Conservation (phyloP, 2,329 filamentous ascomycete genomes). For the Trichoderma brevicompactum region DNA sequence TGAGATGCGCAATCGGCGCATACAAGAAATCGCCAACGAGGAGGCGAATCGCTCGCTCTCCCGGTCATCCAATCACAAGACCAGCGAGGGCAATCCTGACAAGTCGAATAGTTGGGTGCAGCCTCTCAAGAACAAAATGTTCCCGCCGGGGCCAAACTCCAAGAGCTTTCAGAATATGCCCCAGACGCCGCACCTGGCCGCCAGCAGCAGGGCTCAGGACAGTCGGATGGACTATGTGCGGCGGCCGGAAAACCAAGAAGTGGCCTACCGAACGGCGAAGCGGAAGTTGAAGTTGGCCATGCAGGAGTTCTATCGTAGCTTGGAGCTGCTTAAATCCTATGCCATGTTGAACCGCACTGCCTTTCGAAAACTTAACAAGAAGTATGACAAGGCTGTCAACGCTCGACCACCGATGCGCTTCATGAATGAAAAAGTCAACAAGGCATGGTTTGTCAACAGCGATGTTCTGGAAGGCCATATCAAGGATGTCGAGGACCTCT, state of each 20-base stretch:
- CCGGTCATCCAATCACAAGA: not conserved
- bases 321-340: slow-evolving; percentile 92
- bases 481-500: slow-evolving; percentile 82
- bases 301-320: slow-evolving; percentile 88
- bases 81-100: slow-evolving; percentile 37
- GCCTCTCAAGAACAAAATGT: slow-evolving; percentile 59
- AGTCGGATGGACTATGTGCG: slow-evolving; percentile 56
- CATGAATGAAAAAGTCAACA: slow-evolving; percentile 89
- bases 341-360: slow-evolving; percentile 87
- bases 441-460: slow-evolving; percentile 89
- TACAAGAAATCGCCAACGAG: slow-evolving; percentile 67
- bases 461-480: slow-evolving; percentile 82
- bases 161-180: slow-evolving; percentile 61
- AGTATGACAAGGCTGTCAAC: slow-evolving; percentile 91
- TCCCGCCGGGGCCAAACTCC: slow-evolving; percentile 64
- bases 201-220: slow-evolving; percentile 37
- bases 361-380: slow-evolving; percentile 98
- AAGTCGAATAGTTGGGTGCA: slow-evolving; percentile 51
- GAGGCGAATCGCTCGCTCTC: slow-evolving; percentile 38
- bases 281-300: slow-evolving; percentile 88
- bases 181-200: slow-evolving; percentile 51
- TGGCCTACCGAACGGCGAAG: slow-evolving; percentile 87
- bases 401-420: slow-evolving; percentile 78
- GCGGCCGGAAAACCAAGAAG: slow-evolving; percentile 55
- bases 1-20: slow-evolving; percentile 84